These are phyloP conservation scores for Brassica juncea DNA, from an alignment of 345 rosid genomes.

Conservation along the genomic window DNA sequence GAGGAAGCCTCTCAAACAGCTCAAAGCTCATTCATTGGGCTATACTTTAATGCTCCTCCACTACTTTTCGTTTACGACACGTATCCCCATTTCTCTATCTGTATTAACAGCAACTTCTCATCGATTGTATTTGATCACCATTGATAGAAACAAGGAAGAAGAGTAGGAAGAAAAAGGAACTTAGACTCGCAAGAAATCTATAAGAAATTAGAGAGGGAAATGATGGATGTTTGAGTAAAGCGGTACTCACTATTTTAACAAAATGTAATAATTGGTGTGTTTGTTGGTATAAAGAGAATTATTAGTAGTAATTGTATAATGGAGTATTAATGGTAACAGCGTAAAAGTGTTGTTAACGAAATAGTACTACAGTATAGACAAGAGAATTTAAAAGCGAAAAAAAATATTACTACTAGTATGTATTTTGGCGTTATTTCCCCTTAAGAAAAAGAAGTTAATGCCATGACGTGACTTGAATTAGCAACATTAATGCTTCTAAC, in stretches of 20 bases:
- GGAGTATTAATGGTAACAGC: background rate
- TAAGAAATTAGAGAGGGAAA: background rate
- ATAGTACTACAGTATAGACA: background rate
- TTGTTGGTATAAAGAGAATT: background rate
- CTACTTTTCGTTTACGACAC: conserved; percentile 18
- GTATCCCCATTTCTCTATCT: conserved; percentile 5
- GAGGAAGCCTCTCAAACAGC: conserved; percentile 31
- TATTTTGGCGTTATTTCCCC: background rate
- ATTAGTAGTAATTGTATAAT: background rate
- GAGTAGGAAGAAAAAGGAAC: background rate
- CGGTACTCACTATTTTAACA: background rate
- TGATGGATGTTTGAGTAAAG: conserved; percentile 1
- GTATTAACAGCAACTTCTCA: conserved; percentile 22
- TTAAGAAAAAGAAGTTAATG: background rate
- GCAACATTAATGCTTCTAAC: background rate
- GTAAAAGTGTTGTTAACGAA: background rate
- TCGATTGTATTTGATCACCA: conserved; percentile 21
- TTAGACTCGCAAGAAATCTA: background rate
- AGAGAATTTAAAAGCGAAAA: background rate
- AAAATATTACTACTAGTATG: too few relatives aligned
- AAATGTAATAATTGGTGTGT: background rate
- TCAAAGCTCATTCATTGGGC: conserved; percentile 43
- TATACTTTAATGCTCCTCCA: conserved; percentile 33
- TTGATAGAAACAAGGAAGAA: conserved; percentile 29
- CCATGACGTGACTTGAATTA: background rate